A percentile compares a stretch with the other conserved stretches of the same genome.
Conservation (phyloP, 2,329 filamentous ascomycete species). For the Hawksworthiomyces lignivorus region DNA sequence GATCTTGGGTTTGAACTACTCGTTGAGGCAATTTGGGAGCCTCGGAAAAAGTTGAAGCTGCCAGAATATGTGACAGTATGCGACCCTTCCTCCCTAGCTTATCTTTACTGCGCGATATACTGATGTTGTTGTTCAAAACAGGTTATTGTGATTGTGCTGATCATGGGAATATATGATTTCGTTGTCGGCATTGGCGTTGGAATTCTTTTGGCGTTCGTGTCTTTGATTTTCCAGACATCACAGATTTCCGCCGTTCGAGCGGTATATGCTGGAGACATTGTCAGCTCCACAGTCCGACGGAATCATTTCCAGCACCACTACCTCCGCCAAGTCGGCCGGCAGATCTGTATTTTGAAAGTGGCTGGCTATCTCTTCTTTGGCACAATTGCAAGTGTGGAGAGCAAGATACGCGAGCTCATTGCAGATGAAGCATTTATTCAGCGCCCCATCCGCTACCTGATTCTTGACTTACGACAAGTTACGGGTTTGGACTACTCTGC, state of each 20-base stretch:
- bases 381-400: constrained; percentile 91
- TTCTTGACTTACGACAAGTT: constrained; percentile 83
- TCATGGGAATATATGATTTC: constrained; percentile 97
- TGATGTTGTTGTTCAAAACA: constrained; percentile 23
- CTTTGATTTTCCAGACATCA: constrained; percentile 86
- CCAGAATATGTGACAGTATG: constrained; percentile 81
- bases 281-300: constrained; percentile 84
- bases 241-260: constrained; percentile 81
- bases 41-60: constrained; percentile 77
- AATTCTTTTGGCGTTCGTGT: constrained; percentile 84
- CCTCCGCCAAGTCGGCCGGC: constrained; percentile 73
- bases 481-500: constrained; percentile 94
- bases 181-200: constrained; percentile 89
- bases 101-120: neutral
- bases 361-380: constrained; percentile 97
- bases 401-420: constrained; percentile 73
- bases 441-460: constrained; percentile 78
- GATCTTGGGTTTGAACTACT: constrained; percentile 88
- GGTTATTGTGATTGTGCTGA: constrained; percentile 80
- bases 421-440: constrained; percentile 72
- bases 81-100: neutral
- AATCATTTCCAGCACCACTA: constrained; percentile 86
- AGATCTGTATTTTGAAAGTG: constrained; percentile 87
- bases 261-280: constrained; percentile 82
- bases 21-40: constrained; percentile 79